Evolutionary conservation across 148 eudicot species (phyloP).

Genomic region (Chenopodium berlandieri): DNA sequence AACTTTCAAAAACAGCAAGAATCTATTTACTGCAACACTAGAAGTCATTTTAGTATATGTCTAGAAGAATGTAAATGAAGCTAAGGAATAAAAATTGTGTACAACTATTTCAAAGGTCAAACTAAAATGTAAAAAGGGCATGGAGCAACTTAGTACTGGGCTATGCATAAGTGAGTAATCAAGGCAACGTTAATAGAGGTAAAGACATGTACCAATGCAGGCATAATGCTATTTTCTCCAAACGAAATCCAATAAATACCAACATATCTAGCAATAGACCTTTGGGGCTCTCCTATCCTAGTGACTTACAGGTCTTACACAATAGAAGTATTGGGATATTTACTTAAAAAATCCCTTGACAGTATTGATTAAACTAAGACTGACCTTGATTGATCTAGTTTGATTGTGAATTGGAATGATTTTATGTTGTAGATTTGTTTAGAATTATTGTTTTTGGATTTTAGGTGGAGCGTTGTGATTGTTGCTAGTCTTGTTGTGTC

Average conservation of each 20-base stretch:
- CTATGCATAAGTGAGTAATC: not conserved
- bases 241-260: constrained; percentile 1
- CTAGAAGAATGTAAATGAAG: not conserved
- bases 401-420: too few species aligned
- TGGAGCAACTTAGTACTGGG: not conserved
- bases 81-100: not conserved
- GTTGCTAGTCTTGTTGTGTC: too few species aligned
- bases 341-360: not conserved
- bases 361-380: not conserved
- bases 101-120: not conserved
- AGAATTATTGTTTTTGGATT: too few species aligned
- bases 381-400: too few species aligned
- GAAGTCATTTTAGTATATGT: not conserved
- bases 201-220: not conserved
- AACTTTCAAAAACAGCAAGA: not conserved
- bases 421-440: too few species aligned
- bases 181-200: not conserved
- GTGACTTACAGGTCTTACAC: not conserved
- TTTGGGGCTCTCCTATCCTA: not conserved
- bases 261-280: constrained; percentile 1
- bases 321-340: not conserved
- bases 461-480: too few species aligned
- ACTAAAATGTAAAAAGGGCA: not conserved
- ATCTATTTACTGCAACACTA: not conserved
- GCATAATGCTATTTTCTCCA: not conserved